phyloP scores from a whole-genome alignment of 371 early-diverging fungal genomes.

The Quaeritorhiza haematococci region DNA sequence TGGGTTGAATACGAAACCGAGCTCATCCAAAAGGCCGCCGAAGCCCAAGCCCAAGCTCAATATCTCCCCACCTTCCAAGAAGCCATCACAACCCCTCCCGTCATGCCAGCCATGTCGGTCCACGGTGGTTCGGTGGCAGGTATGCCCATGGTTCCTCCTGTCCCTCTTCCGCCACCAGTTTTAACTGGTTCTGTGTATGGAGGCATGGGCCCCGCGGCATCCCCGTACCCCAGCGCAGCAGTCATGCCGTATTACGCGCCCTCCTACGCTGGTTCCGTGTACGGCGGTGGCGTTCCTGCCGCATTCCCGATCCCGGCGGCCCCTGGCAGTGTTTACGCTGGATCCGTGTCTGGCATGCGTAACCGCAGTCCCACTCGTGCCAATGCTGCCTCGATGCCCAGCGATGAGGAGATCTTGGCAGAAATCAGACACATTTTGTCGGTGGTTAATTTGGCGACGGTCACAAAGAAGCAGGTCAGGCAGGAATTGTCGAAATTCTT shows the following conservation, averaged over 20 bases:
- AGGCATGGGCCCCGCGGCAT: too few species aligned
- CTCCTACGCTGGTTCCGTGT: slow-evolving; percentile 19
- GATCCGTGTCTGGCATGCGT: too few species aligned
- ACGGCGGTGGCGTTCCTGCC: slow-evolving; percentile 21
- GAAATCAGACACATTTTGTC: slow-evolving; percentile 76
- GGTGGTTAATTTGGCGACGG: slow-evolving; percentile 53
- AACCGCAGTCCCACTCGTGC: neutral
- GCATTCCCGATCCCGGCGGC: neutral
- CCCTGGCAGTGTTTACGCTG: neutral
- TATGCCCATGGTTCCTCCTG: neutral
- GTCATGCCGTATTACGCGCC: neutral
- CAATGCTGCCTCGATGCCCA: slow-evolving; percentile 48
- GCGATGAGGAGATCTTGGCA: slow-evolving; percentile 73
- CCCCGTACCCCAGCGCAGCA: neutral
- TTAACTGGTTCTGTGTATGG: neutral
- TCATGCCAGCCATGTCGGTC: slow-evolving; percentile 5
- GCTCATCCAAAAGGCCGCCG: neutral
- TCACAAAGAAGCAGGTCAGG: slow-evolving; percentile 66
- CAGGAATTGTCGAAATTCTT: slow-evolving; percentile 69
- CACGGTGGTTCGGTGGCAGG: too few species aligned
- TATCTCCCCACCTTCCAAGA: slow-evolving; percentile 18
- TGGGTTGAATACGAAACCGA: slow-evolving; percentile 78
- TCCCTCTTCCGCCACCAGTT: slow-evolving; percentile 1
- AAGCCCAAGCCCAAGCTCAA: neutral
- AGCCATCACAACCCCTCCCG: neutral